phyloP scores from a whole-genome alignment of 768 basidiomycete genomes.

The Leccinum subtestaceum region DNA sequence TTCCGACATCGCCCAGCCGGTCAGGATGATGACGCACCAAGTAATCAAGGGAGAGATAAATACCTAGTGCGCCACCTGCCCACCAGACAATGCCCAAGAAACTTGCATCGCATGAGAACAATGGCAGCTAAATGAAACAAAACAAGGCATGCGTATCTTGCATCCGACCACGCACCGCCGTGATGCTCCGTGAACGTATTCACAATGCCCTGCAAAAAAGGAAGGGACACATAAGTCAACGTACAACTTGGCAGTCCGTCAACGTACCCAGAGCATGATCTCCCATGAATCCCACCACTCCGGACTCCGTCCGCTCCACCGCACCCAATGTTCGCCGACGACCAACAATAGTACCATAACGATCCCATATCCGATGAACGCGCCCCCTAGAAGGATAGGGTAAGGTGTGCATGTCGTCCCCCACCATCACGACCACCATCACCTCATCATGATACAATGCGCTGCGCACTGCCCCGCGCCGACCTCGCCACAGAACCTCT shows the following conservation, averaged over 20 bases:
- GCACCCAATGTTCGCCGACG: constrained; percentile 76
- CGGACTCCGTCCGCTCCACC: constrained; percentile 67
- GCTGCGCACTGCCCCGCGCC: constrained; percentile 83
- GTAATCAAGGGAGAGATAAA: constrained; percentile 75
- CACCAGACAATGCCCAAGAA: constrained; percentile 66
- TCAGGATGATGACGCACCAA: constrained; percentile 66
- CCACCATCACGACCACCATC: constrained; percentile 1
- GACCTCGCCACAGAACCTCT: constrained; percentile 71
- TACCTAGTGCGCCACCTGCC: constrained; percentile 89
- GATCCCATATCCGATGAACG: constrained; percentile 83
- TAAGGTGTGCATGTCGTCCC: constrained; percentile 10
- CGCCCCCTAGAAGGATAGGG: constrained; percentile 54
- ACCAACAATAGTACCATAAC: constrained; percentile 78
- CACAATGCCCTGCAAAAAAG: constrained; percentile 40
- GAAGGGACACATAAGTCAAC: neutral
- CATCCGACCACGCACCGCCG: constrained; percentile 80
- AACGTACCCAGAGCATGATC: constrained; percentile 51
- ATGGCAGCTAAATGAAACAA: neutral
- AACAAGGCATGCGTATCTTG: constrained; percentile 73
- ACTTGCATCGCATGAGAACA: constrained; percentile 32
- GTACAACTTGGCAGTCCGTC: neutral
- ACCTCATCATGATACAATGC: constrained; percentile 72
- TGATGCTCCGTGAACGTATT: constrained; percentile 95
- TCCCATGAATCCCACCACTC: constrained; percentile 85
- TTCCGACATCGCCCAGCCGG: constrained; percentile 92